phyloP scores from a whole-genome alignment of 306 rosid genomes.

The apple (Malus domestica) region DNA sequence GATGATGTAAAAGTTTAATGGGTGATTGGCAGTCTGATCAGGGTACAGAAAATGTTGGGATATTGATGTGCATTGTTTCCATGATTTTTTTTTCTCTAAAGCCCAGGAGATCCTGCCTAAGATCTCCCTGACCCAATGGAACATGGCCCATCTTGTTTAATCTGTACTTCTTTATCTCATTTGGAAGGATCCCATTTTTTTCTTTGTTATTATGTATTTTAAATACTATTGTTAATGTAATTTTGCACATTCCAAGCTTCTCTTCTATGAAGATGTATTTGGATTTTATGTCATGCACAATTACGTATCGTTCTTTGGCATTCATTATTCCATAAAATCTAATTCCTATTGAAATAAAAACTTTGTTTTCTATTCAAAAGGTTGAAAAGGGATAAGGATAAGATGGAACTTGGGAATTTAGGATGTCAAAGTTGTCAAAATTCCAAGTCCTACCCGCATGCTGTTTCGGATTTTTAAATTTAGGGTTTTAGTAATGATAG shows the following conservation, averaged over 20 bases:
- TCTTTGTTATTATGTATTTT: slow-evolving; percentile 3
- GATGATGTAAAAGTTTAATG: slow-evolving; percentile 20
- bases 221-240: slow-evolving; percentile 20
- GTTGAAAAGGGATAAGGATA: slow-evolving; percentile 17
- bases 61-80: slow-evolving; percentile 34
- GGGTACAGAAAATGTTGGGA: slow-evolving; percentile 36
- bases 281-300: slow-evolving; percentile 66
- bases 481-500: slow-evolving; percentile 10
- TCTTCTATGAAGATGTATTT: slow-evolving; percentile 67
- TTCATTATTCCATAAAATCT: slow-evolving; percentile 27
- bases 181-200: slow-evolving; percentile 49
- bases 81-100: slow-evolving; percentile 11
- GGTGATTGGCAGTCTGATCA: slow-evolving; percentile 34
- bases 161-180: slow-evolving; percentile 56
- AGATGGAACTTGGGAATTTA: slow-evolving; percentile 36
- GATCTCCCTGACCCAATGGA: slow-evolving; percentile 61
- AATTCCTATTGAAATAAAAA: slow-evolving; percentile 26
- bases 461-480: slow-evolving; percentile 21
- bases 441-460: slow-evolving; percentile 42
- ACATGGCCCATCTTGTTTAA: slow-evolving; percentile 61
- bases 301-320: slow-evolving; percentile 31
- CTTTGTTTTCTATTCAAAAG: slow-evolving; percentile 19
- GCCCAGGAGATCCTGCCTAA: slow-evolving; percentile 54
- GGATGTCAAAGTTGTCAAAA: slow-evolving; percentile 38
- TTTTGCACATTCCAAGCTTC: slow-evolving; percentile 43